Conservation (phyloP, 108 stramenopile genomes). For the Parietichytrium sp. region DNA sequence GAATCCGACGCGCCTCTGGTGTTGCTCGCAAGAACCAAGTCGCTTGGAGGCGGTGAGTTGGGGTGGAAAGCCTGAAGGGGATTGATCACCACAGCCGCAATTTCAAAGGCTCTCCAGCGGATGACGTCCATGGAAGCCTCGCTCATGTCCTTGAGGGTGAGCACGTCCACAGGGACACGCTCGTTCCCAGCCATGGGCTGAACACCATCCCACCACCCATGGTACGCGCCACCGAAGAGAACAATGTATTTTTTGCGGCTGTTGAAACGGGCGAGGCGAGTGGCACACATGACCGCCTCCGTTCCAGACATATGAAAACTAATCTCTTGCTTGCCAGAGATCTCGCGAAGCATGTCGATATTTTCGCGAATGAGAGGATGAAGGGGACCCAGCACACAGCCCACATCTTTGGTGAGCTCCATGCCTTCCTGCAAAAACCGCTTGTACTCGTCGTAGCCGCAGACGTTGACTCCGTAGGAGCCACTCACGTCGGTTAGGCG, state of each 20-base stretch:
- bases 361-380: constrained; percentile 34
- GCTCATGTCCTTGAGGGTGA: constrained; percentile 45
- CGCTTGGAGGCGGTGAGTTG: constrained; percentile 38
- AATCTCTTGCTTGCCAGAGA: constrained; percentile 34
- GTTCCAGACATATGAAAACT: constrained; percentile 45
- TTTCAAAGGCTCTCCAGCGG: constrained; percentile 9
- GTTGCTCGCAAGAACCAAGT: constrained; percentile 35
- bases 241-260: constrained; percentile 38
- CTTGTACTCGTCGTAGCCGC: constrained; percentile 47
- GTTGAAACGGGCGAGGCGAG: constrained; percentile 41
- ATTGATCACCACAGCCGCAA: constrained; percentile 38
- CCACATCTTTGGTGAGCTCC: constrained; percentile 37
- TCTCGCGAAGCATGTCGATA: neutral
- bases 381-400: constrained; percentile 43
- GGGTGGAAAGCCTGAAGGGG: constrained; percentile 46
- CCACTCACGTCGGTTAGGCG: constrained; percentile 41
- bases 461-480: constrained; percentile 48
- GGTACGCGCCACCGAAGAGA: constrained; percentile 39
- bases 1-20: constrained; percentile 19
- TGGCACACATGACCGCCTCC: constrained; percentile 48
- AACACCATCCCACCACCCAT: constrained; percentile 48
- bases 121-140: constrained; percentile 27
- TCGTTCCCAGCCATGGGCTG: constrained; percentile 43
- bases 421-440: constrained; percentile 3
- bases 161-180: constrained; percentile 33